phyloP scores from a whole-genome alignment of 129 eudicot species.

The Helianthus tuberosus region DNA sequence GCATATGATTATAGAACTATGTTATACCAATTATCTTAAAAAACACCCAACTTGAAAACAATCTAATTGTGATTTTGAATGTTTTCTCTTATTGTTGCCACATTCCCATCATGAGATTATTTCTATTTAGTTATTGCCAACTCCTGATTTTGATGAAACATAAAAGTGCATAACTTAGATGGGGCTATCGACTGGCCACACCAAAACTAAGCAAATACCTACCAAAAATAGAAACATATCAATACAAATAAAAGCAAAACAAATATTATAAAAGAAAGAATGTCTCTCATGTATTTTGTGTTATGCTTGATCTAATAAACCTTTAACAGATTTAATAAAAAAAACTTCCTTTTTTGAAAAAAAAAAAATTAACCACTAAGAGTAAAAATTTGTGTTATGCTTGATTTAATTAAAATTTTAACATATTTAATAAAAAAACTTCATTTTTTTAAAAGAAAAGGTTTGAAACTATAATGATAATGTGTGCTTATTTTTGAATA shows the following conservation, averaged over 20 bases:
- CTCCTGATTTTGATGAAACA: not conserved
- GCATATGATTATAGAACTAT: not conserved
- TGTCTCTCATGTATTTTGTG: no score
- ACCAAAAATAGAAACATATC: no score
- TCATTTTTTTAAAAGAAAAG: not conserved
- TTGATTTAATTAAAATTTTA: no score
- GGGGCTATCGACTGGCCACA: not conserved
- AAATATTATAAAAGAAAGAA: no score
- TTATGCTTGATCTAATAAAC: no score
- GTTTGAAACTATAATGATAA: not conserved
- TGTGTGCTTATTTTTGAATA: not conserved
- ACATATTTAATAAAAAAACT: no score
- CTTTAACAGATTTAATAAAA: no score
- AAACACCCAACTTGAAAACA: not conserved
- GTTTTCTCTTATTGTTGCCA: not conserved
- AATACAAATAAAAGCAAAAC: no score
- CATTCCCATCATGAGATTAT: not conserved
- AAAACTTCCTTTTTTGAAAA: not conserved
- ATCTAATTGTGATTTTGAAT: not conserved
- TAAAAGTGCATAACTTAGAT: constrained; percentile 3
- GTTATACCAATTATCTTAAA: no score
- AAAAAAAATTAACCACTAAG: not conserved
- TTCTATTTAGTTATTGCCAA: not conserved
- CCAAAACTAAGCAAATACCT: no score
- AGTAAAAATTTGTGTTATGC: no score